Evolutionary conservation across 805 yeast species (phyloP), one percentile per base, ranked within the genome.

Genomic region (Zygosaccharomyces pseudorouxii): DNA sequence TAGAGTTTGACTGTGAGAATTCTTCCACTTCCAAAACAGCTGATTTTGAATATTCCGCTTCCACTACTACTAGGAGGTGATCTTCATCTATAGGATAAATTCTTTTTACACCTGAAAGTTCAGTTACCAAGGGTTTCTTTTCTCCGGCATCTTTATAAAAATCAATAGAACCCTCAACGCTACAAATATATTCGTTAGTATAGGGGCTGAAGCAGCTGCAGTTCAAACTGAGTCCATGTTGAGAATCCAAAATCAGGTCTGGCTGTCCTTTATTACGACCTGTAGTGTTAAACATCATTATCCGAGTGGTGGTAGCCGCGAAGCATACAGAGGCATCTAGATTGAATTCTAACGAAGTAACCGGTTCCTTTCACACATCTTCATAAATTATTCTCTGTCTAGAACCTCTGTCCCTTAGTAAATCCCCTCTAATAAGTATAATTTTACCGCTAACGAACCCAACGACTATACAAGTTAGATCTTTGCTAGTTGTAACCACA

Each of bases 371-470:
- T 12, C 68, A 67, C 4, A 55, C 38, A 45, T 82, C 78, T 50
- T 84, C 87, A 61, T 82, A 87, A 0, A 90, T 81, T 0, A 84
- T 64, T 25, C 97, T 72, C 59, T 92, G 98, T 54, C 93, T 79
- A 8, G 96, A 81, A 0, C 98, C 98, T 50, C 96, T 72, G 61
- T 93, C 99, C 56, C 89, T 80, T 5, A 88, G 55, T 28, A 93
- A 65, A 64, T 93, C 98, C 7, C 99, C 99, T 53, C 98, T 71
- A 0, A 90, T 79, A 5, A 90, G 69, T 2, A 90, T 71, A 2
- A 90, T 89, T 18, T 81, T 75, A 2, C 99, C 99, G 64, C 89
- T 61, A 6, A 55, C 55, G 31, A 57, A 66, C 8, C 69, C 68
- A 1, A 62, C 50, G 5, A 51, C 62, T 7, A 66, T 55, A 43